Base-by-base conservation (phyloP, 179 eudicot species). In the Beta corolliflora region DNA sequence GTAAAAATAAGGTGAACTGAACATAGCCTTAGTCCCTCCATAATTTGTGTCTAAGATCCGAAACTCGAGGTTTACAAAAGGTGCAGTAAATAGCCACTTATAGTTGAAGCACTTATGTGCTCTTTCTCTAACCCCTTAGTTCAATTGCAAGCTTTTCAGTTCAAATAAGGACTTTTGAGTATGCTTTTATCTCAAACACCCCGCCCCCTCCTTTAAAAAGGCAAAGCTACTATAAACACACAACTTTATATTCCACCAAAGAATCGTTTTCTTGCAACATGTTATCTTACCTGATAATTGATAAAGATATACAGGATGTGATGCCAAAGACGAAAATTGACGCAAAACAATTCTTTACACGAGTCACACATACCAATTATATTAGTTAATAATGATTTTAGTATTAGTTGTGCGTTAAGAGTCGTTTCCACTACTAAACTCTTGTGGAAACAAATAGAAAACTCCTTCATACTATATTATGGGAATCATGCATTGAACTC, bases 401-500 rank as follows among this genome's bases (percentile, higher is more conserved):
- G 9, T n/a, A 71, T 25, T 52, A 73, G 25, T 54, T 52, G 52
- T 50, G 16, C 16, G n/a, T n/a, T 19, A 53, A 52, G 14, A 11
- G 18, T 73, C 9, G 52, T 19, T 50, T 53, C 21, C 63, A 75
- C 66, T 25, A 25, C 29, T 25, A 25, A 25, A 25, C 29, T 25
- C 29, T 25, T 25, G 29, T 25, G 29, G 29, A 25, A 25, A 25
- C 29, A 25, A 25, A 15, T 8, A 19, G 14, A 67, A 66, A 45
- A 4, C 5, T 5, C 44, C 55, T 8, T 29, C 13, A 67, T 29
- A 81, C 29, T 25, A 29, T 19, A 46, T 55, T 44, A 75, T 66
- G 58, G 58, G 75, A 67, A 81, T 36, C 61, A 76, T 45, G 74
- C 54, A 41, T 44, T 31, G 31, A 53, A 19, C 55, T 74, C 45